Evolutionary conservation across 1,284 basidiomycete genomes (phyloP).

Genomic region (Rhodofomes roseus): DNA sequence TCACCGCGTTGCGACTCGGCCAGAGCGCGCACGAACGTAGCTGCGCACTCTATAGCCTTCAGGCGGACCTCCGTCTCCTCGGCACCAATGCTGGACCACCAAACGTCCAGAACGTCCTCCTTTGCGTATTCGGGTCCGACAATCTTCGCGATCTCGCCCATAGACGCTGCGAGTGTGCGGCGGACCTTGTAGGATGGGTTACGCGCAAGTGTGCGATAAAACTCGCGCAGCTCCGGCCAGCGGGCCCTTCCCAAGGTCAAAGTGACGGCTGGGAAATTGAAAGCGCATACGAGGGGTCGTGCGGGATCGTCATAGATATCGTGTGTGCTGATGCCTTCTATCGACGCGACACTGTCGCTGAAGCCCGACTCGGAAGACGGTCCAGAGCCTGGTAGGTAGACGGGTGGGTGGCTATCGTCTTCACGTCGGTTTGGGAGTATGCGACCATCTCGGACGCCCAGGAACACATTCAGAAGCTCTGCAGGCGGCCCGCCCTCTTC

Average conservation of each 20-base stretch:
- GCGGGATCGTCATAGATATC: slow-evolving; percentile 50
- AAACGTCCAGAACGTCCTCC: slow-evolving; percentile 72
- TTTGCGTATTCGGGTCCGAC: slow-evolving; percentile 70
- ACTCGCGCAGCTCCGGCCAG: slow-evolving; percentile 75
- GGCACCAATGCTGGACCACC: slow-evolving; percentile 59
- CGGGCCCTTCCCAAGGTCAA: slow-evolving; percentile 76
- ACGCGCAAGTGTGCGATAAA: slow-evolving; percentile 65
- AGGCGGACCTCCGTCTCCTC: slow-evolving; percentile 70
- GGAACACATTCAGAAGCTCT: slow-evolving; percentile 74
- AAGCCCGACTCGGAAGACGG: slow-evolving; percentile 11
- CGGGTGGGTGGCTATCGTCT: not conserved
- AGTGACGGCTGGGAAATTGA: slow-evolving; percentile 92
- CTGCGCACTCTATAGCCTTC: slow-evolving; percentile 64
- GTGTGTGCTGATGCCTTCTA: slow-evolving; percentile 3
- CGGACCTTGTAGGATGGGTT: slow-evolving; percentile 63
- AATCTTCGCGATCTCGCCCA: slow-evolving; percentile 89
- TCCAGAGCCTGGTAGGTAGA: not conserved
- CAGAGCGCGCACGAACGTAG: slow-evolving; percentile 55
- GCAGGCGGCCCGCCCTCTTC: slow-evolving; percentile 69
- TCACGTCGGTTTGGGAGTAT: not conserved
- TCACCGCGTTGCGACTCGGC: slow-evolving; percentile 44
- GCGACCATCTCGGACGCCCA: slow-evolving; percentile 24
- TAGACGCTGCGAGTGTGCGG: slow-evolving; percentile 78
- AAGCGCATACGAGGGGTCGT: slow-evolving; percentile 85
- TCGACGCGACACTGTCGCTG: slow-evolving; percentile 19